phyloP scores from a whole-genome alignment of 352 stramenopile genomes.

The Pythium brachiatum region DNA sequence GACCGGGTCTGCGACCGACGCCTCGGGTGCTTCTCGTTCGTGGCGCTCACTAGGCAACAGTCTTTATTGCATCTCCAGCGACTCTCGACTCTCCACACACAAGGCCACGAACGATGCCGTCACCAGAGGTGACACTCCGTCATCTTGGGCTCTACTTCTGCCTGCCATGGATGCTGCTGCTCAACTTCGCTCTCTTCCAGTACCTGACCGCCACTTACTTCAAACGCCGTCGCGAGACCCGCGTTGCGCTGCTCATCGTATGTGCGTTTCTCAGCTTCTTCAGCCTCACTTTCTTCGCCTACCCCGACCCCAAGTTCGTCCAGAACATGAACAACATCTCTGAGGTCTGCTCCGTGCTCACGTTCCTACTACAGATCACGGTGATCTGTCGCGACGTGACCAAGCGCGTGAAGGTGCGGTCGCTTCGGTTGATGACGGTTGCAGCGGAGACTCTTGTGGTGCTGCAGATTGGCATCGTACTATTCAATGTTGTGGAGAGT shows the following conservation, averaged over 20 bases:
- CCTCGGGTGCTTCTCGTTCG: not conserved
- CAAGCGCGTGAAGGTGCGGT: constrained; percentile 10
- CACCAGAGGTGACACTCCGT: not conserved
- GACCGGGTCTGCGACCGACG: not conserved
- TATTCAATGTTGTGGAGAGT: constrained; percentile 13
- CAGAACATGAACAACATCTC: constrained; percentile 24
- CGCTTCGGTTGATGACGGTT: constrained; percentile 12
- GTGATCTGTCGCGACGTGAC: constrained; percentile 20
- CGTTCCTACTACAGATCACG: constrained; percentile 26
- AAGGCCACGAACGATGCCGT: not conserved
- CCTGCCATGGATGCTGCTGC: constrained; percentile 21
- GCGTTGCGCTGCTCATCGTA: constrained; percentile 12
- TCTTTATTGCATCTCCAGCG: not conserved
- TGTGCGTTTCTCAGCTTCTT: constrained; percentile 22
- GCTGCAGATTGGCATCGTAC: constrained; percentile 4
- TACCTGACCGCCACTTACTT: constrained; percentile 23
- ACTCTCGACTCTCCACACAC: not conserved
- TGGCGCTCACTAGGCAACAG: not conserved
- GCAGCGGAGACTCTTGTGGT: constrained; percentile 16
- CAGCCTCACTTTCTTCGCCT: constrained; percentile 6
- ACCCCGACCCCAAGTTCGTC: constrained; percentile 8
- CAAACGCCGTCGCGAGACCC: constrained; percentile 9
- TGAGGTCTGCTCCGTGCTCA: constrained; percentile 14
- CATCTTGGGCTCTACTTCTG: constrained; percentile 2
- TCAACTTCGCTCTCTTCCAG: constrained; percentile 28